A percentile compares a stretch with the other conserved stretches of the same genome.
phyloP scores from a whole-genome alignment of 331 rosid genomes.

The Pyracantha coccinea region DNA sequence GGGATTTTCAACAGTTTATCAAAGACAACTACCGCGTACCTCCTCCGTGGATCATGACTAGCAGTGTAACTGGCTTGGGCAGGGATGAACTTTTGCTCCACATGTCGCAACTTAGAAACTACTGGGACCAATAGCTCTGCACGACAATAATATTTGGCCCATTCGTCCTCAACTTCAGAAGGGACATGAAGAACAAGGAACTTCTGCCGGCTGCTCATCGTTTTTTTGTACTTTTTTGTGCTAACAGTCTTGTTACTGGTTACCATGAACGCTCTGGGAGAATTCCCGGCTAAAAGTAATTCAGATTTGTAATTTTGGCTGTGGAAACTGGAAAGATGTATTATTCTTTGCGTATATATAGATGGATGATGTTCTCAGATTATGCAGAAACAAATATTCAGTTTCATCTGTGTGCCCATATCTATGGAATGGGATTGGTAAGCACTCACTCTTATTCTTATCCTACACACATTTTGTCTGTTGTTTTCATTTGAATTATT shows the following conservation, averaged over 20 bases:
- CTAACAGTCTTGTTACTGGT: background rate
- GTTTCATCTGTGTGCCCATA: background rate
- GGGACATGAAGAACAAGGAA: background rate
- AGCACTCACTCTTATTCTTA: no score
- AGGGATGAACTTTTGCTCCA: slow-evolving; percentile 65
- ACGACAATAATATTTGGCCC: background rate
- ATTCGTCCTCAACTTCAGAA: background rate
- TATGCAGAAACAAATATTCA: background rate
- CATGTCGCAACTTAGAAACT: slow-evolving; percentile 74
- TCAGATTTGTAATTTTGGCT: background rate
- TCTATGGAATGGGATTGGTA: background rate
- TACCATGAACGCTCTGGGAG: background rate
- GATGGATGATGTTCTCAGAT: background rate
- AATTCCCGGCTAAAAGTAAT: background rate
- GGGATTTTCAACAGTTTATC: slow-evolving; percentile 67
- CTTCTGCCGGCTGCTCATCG: background rate
- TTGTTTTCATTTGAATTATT: no score
- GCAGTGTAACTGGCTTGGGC: slow-evolving; percentile 76
- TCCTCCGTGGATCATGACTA: slow-evolving; percentile 87
- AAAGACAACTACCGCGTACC: slow-evolving; percentile 47
- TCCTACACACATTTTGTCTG: no score
- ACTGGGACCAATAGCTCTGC: slow-evolving; percentile 63
- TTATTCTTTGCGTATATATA: background rate
- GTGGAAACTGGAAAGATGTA: background rate
- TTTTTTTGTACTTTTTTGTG: background rate